Conservation (phyloP, 1,284 basidiomycete species). For the Puccinia polysora region DNA sequence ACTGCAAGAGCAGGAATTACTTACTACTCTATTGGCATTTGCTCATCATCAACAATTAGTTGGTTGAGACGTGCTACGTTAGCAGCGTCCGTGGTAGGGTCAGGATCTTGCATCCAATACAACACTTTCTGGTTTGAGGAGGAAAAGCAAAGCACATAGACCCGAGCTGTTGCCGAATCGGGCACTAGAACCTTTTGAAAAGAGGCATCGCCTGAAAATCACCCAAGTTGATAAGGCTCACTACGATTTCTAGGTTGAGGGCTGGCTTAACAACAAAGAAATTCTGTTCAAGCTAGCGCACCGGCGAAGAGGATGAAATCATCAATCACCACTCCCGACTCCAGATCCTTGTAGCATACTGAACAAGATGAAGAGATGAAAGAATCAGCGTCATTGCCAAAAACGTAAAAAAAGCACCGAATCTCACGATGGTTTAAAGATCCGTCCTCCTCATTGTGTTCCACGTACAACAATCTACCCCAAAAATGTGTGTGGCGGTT, state of each 20-base stretch:
- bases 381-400: background rate
- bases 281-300: background rate
- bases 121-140: slow-evolving; percentile 49
- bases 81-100: slow-evolving; percentile 43
- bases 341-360: slow-evolving; percentile 50
- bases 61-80: slow-evolving; percentile 47
- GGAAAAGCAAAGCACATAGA: slow-evolving; percentile 51
- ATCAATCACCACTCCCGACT: slow-evolving; percentile 46
- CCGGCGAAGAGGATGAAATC: slow-evolving; percentile 51
- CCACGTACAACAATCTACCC: slow-evolving; percentile 19
- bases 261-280: background rate
- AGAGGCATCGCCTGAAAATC: slow-evolving; percentile 44
- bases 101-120: slow-evolving; percentile 51
- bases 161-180: slow-evolving; percentile 45
- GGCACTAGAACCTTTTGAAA: slow-evolving; percentile 45
- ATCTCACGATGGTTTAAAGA: slow-evolving; percentile 49
- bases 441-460: slow-evolving; percentile 48
- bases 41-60: slow-evolving; percentile 46
- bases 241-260: background rate
- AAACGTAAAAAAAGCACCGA: background rate
- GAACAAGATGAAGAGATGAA: background rate
- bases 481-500: background rate
- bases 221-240: background rate
- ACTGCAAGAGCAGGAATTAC: background rate
- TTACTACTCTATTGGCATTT: slow-evolving; percentile 45